These are phyloP conservation scores for Boletus rex-veris DNA, from an alignment of 768 basidiomycete species.

Conservation along the genomic window DNA sequence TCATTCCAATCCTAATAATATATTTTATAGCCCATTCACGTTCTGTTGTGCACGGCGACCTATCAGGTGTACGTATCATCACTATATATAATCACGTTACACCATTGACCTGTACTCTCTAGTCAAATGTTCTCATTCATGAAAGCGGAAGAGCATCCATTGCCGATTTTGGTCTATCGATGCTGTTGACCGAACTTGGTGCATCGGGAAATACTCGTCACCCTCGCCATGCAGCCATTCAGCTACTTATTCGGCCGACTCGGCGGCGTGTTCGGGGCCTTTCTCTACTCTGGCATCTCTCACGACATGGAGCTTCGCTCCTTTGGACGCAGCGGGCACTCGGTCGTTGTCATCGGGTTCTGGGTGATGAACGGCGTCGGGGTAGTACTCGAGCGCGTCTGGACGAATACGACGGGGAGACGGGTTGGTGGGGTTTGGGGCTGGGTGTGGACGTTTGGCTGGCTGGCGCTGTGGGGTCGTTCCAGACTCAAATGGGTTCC, in stretches of 20 bases:
- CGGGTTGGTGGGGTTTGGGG: conserved; percentile 47
- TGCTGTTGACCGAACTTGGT: too few relatives aligned
- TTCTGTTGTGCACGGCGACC: conserved; percentile 18
- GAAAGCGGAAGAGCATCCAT: too few relatives aligned
- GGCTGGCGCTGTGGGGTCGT: conserved; percentile 46
- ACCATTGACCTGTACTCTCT: background rate
- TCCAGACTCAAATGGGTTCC: too few relatives aligned
- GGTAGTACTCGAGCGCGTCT: conserved; percentile 46
- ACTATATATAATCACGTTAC: too few relatives aligned
- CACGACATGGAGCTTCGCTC: conserved; percentile 48
- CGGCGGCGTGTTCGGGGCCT: conserved; percentile 54
- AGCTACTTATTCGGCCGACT: conserved; percentile 43
- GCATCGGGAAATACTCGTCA: too few relatives aligned
- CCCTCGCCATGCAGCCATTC: conserved; percentile 46
- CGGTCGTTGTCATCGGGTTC: conserved; percentile 41
- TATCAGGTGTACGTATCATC: conserved; percentile 13
- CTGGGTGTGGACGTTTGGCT: conserved; percentile 49
- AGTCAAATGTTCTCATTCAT: too few relatives aligned
- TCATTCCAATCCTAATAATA: background rate
- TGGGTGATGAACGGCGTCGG: conserved; percentile 56
- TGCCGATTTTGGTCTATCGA: too few relatives aligned
- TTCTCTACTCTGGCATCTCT: conserved; percentile 53
- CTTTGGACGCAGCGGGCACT: conserved; percentile 38
- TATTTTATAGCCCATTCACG: conserved; percentile 11
- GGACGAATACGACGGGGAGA: conserved; percentile 40